Evolutionary conservation across 1,139 yeast species (phyloP), one percentile per base, ranked within the genome.

Genomic region (Candida smagusa): DNA sequence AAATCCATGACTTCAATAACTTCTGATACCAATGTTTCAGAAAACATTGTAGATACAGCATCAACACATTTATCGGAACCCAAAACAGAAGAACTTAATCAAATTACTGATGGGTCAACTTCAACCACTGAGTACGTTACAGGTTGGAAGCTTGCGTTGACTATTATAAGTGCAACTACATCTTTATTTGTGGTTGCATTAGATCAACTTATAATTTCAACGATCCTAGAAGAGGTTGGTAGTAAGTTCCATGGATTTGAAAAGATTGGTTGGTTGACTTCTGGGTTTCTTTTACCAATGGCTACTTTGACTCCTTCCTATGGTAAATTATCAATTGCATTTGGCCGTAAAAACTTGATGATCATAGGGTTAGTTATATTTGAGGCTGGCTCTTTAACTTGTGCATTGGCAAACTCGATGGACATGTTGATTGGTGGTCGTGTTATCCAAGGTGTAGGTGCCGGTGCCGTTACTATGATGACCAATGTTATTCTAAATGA

Each of bases 161-260:
- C 54, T 2, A 28, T 56, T 7, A 23, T 35, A 4, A 43, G 53
- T 11, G 46, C 53, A 28, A 45, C 54, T 28, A 36, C 48, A 6
- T 32, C 48, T 48, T 4, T 36, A 46, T 8, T 34, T 45, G 24
- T 53, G 53, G 43, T 49, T 9, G 59, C 57, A 1, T 43, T 56
- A 21, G 60, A 56, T 38, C 53, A 46, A 40, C 54, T 59, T 11
- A 56, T 56, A 29, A 48, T 52, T 9, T 32, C 50, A 16, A 54
- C 61, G 12, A 49, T 54, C 9, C 46, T 49, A 29, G 41, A 52
- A 7, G 41, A 41, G 4, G 52, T 55, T 13, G 51, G 56, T 8
- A 43, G 44, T 29, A 43, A 48, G 36, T 53, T 53, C 35, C 33
- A 40, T 24, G 41, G 46, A 3, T 51, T 50, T 29, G 39, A 46